phyloP scores from a whole-genome alignment of 805 yeast genomes.

The Candida incommunis region DNA sequence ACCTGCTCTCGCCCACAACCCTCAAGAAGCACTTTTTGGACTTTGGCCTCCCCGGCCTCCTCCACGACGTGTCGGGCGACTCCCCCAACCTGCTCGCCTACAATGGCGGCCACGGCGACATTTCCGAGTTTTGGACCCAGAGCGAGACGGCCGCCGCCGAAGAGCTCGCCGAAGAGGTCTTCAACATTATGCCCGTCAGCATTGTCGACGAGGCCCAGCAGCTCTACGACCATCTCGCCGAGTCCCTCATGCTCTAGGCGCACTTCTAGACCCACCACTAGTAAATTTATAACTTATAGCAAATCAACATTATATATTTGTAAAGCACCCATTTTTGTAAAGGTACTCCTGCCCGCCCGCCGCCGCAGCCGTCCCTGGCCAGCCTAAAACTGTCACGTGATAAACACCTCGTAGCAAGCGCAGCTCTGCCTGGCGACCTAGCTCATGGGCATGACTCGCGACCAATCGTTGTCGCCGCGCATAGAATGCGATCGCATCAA shows the following conservation, averaged over 20 bases:
- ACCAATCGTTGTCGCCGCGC: neutral
- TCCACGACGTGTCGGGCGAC: constrained; percentile 30
- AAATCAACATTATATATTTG: too few relatives aligned
- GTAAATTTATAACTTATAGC: too few relatives aligned
- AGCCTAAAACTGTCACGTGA: too few relatives aligned
- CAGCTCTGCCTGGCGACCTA: too few relatives aligned
- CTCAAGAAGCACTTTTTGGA: constrained; percentile 33
- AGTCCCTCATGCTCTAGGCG: neutral
- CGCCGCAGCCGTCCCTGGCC: too few relatives aligned
- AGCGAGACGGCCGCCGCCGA: neutral
- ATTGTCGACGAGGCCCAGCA: neutral
- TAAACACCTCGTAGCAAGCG: too few relatives aligned
- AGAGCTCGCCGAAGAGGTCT: neutral
- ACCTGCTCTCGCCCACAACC: constrained; percentile 33
- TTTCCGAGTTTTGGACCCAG: constrained; percentile 32
- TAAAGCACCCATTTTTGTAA: too few relatives aligned
- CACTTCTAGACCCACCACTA: too few relatives aligned
- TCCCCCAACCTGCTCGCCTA: constrained; percentile 40
- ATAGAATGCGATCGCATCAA: neutral
- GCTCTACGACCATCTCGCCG: neutral
- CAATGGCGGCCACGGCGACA: constrained; percentile 41
- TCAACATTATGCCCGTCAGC: neutral
- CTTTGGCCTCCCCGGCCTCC: constrained; percentile 31
- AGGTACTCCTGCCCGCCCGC: too few relatives aligned
- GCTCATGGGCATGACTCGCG: neutral